Evolutionary conservation across 805 yeast genomes (phyloP).

Genomic region (Yamadazyma laniorum): DNA sequence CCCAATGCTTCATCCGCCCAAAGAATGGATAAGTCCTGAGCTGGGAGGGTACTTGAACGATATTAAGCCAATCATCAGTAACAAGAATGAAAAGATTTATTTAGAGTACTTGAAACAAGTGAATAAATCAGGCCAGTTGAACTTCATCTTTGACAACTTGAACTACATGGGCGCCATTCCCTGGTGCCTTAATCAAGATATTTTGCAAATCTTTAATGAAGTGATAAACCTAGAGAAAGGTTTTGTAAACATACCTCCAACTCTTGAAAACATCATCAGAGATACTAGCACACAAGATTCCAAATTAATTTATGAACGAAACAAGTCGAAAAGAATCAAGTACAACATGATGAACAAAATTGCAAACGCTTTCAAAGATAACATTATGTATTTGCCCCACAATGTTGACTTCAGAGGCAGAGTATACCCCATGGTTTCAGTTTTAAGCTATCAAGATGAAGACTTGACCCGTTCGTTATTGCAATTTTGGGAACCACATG

Average conservation of each 20-base stretch:
- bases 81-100: constrained; percentile 16
- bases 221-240: constrained; percentile 20
- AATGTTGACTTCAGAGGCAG: constrained; percentile 41
- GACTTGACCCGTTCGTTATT: constrained; percentile 33
- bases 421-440: constrained; percentile 38
- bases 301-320: constrained; percentile 11
- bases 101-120: constrained; percentile 24
- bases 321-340: constrained; percentile 18
- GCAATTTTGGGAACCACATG: constrained; percentile 38
- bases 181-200: constrained; percentile 36
- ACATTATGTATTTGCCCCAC: constrained; percentile 37
- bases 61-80: constrained; percentile 23
- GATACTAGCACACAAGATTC: neutral
- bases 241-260: constrained; percentile 26
- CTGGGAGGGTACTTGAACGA: constrained; percentile 36
- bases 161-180: constrained; percentile 27
- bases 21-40: constrained; percentile 31
- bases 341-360: constrained; percentile 20
- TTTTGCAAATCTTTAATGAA: constrained; percentile 22
- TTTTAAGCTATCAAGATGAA: constrained; percentile 34
- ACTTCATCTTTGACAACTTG: constrained; percentile 27
- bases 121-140: constrained; percentile 31
- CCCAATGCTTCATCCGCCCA: constrained; percentile 42
- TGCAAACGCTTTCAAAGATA: constrained; percentile 24
- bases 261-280: constrained; percentile 3